phyloP scores from a whole-genome alignment of 2,329 filamentous ascomycete species.

The Phialemonium atrogriseum region DNA sequence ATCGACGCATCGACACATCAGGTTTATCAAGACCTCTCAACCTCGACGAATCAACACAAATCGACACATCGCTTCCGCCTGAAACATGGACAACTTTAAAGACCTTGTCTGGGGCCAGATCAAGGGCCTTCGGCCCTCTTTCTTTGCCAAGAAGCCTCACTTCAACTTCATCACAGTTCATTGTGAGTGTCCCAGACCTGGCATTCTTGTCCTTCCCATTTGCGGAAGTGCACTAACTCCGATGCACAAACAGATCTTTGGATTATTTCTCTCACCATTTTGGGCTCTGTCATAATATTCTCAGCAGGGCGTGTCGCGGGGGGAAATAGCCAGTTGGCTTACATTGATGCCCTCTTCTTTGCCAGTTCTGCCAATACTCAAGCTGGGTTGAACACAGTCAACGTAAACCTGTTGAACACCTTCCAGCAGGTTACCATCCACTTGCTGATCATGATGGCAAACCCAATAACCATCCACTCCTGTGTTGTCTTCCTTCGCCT shows the following conservation, averaged over 20 bases:
- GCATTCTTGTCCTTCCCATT: neutral
- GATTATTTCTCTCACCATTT: conserved; percentile 63
- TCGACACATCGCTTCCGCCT: too few species aligned
- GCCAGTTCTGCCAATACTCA: conserved; percentile 82
- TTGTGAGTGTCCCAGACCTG: conserved; percentile 44
- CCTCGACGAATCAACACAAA: too few species aligned
- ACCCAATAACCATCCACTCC: conserved; percentile 76
- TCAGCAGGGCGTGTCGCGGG: conserved; percentile 39
- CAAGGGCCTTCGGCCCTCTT: conserved; percentile 44
- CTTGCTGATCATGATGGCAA: conserved; percentile 63
- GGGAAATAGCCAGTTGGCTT: conserved; percentile 58
- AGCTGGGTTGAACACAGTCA: conserved; percentile 78
- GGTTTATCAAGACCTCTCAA: too few species aligned
- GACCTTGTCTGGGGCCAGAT: conserved; percentile 30
- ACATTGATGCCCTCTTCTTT: conserved; percentile 86
- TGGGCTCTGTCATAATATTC: conserved; percentile 73
- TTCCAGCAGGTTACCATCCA: conserved; percentile 70
- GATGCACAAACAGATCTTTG: conserved; percentile 62
- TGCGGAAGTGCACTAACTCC: too few species aligned
- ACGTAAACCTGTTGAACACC: conserved; percentile 58
- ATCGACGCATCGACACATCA: too few species aligned
- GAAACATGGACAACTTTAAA: conserved; percentile 8
- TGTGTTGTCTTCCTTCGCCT: conserved; percentile 86
- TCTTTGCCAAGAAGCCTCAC: conserved; percentile 52
- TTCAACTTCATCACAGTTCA: conserved; percentile 79